phyloP scores from a whole-genome alignment of 306 rosid genomes.

The Cucurbita pepo region DNA sequence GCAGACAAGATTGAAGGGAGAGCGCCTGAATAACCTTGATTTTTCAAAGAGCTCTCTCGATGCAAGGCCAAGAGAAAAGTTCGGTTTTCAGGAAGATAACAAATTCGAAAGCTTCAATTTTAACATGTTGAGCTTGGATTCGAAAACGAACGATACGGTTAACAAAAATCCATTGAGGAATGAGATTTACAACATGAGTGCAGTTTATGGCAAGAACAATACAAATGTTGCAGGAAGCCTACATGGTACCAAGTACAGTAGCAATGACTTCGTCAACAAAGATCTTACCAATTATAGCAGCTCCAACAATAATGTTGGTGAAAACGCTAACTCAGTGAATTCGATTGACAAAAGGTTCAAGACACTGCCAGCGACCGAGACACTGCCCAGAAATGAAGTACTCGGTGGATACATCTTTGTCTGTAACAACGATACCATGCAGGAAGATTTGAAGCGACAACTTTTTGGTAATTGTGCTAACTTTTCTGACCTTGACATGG shows the following conservation, averaged over 20 bases:
- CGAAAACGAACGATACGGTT: conserved; percentile 42
- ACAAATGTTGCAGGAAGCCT: conserved; percentile 36
- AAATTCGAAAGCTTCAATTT: conserved; percentile 68
- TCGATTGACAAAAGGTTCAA: conserved; percentile 84
- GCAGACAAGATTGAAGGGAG: conserved; percentile 80
- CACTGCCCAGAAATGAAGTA: conserved; percentile 92
- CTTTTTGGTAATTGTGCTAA: conserved; percentile 51
- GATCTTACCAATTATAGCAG: conserved; percentile 31
- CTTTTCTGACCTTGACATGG: neutral
- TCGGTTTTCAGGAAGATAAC: conserved; percentile 86
- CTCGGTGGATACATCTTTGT: conserved; percentile 99
- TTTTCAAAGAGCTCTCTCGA: conserved; percentile 63
- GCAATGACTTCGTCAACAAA: conserved; percentile 47
- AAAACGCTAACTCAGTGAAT: conserved; percentile 22
- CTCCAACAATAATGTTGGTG: conserved; percentile 25
- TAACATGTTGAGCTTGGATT: conserved; percentile 61
- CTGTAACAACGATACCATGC: conserved; percentile 97
- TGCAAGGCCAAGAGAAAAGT: conserved; percentile 59
- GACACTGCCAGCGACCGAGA: conserved; percentile 95
- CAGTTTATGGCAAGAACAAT: conserved; percentile 64
- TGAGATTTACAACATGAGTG: conserved; percentile 50
- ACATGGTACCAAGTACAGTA: conserved; percentile 42
- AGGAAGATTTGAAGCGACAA: conserved; percentile 93
- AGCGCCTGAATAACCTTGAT: conserved; percentile 85
- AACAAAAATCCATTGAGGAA: conserved; percentile 51